A percentile compares a stretch with the other conserved stretches of the same genome.
phyloP scores from a whole-genome alignment of 208 protist genomes.

The Crithidia expoeki region DNA sequence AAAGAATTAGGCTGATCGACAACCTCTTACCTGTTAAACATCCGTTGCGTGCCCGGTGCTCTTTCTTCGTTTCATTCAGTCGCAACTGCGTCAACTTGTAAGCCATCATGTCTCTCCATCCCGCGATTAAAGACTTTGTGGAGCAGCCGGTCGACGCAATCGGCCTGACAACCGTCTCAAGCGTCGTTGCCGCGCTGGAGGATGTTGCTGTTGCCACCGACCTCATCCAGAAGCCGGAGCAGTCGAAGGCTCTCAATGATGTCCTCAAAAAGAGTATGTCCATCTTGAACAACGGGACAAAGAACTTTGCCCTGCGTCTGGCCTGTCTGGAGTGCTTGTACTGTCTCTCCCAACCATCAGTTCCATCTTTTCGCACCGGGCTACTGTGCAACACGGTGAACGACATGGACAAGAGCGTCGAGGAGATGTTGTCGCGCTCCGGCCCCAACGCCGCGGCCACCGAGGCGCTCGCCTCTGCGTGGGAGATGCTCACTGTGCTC shows the following conservation, averaged over 20 bases:
- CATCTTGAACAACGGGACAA: slow-evolving; percentile 66
- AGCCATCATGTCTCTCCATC: slow-evolving; percentile 43
- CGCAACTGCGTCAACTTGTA: background rate
- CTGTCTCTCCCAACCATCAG: slow-evolving; percentile 57
- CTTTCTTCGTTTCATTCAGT: background rate
- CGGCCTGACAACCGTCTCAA: slow-evolving; percentile 62
- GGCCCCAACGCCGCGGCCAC: slow-evolving; percentile 11
- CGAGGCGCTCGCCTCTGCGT: slow-evolving; percentile 39
- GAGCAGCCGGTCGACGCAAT: slow-evolving; percentile 52
- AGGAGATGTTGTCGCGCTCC: slow-evolving; percentile 56
- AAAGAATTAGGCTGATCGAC: too few relatives aligned
- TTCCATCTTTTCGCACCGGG: slow-evolving; percentile 59
- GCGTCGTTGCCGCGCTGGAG: slow-evolving; percentile 48
- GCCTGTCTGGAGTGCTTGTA: slow-evolving; percentile 81
- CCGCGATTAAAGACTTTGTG: slow-evolving; percentile 60
- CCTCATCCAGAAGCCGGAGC: slow-evolving; percentile 32
- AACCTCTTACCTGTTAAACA: too few relatives aligned
- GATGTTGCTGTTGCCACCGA: slow-evolving; percentile 40
- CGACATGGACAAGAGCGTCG: slow-evolving; percentile 77
- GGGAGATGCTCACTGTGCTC: slow-evolving; percentile 79
- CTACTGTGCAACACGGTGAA: slow-evolving; percentile 66
- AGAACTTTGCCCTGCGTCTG: slow-evolving; percentile 62
- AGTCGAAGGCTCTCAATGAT: slow-evolving; percentile 29
- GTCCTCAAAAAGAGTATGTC: slow-evolving; percentile 34
- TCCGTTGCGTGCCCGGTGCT: too few relatives aligned